Percentiles rank a stretch among this genome's conserved stretches.
These are phyloP conservation scores for Torulaspora microellipsoides DNA, from an alignment of 805 yeast species.

Conservation along the genomic window DNA sequence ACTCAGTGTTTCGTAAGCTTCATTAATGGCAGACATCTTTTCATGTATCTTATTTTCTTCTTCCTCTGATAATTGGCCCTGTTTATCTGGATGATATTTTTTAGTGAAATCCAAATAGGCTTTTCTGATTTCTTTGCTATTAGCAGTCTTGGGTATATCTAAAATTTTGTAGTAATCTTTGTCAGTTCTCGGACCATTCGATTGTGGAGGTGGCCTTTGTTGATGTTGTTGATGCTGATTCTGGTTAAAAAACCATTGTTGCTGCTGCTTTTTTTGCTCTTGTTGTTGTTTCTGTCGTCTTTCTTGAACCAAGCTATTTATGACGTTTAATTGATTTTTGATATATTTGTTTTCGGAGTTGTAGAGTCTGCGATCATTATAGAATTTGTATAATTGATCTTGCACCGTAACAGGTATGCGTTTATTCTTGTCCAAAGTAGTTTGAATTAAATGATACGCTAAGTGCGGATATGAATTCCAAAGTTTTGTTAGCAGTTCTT, in stretches of 20 bases:
- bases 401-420: conserved; percentile 7
- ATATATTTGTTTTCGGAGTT: conserved; percentile 18
- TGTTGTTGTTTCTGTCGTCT: conserved; percentile 41
- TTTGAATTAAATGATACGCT: conserved; percentile 23
- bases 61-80: conserved; percentile 54
- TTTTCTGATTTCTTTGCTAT: conserved; percentile 65
- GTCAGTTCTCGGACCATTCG: conserved; percentile 28
- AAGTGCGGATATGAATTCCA: conserved; percentile 31
- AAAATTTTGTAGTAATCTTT: conserved; percentile 79
- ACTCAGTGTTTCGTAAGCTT: conserved; percentile 83
- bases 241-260: conserved; percentile 26
- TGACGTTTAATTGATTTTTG: conserved; percentile 32
- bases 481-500: conserved; percentile 19
- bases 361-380: conserved; percentile 18
- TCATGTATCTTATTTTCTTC: conserved; percentile 65
- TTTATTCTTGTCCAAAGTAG: conserved; percentile 12
- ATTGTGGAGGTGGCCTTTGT: conserved; percentile 32
- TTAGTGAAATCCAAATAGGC: conserved; percentile 77
- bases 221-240: conserved; percentile 38
- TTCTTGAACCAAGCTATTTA: conserved; percentile 35
- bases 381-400: conserved; percentile 23
- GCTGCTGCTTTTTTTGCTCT: conserved; percentile 46
- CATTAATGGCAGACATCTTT: conserved; percentile 88
- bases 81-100: conserved; percentile 89
- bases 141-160: conserved; percentile 63